These are phyloP conservation scores for Verticillium longisporum DNA, from an alignment of 2,329 filamentous ascomycete species.

Conservation along the genomic window DNA sequence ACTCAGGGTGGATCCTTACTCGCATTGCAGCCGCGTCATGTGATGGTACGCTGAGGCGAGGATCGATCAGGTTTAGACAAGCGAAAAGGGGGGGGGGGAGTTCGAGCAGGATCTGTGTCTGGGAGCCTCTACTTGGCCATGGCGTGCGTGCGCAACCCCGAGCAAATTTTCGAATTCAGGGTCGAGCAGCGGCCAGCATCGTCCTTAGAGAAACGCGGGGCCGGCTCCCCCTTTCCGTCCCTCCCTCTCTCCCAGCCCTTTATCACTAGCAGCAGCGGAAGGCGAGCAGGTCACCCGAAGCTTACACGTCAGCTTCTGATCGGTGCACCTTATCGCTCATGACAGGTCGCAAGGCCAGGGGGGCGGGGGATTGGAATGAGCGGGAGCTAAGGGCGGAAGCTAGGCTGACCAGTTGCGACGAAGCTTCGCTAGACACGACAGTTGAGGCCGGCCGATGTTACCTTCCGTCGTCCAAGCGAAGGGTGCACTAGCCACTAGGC, in stretches of 20 bases:
- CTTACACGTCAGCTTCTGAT: not conserved
- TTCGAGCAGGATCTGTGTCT: not conserved
- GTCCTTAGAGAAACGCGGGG: too few relatives aligned
- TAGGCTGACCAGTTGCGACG: not conserved
- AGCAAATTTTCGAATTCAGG: too few relatives aligned
- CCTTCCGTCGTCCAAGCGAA: not conserved
- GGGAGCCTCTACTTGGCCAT: not conserved
- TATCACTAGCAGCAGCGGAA: too few relatives aligned
- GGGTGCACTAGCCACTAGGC: not conserved
- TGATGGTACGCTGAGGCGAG: conserved; percentile 1
- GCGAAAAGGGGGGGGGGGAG: not conserved
- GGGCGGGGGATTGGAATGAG: not conserved
- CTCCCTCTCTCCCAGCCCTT: too few relatives aligned
- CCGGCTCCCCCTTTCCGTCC: too few relatives aligned
- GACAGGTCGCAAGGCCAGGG: not conserved
- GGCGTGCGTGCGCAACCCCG: too few relatives aligned
- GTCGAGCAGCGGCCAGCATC: too few relatives aligned
- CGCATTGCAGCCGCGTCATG: conserved; percentile 5
- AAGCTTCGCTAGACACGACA: not conserved
- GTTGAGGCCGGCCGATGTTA: not conserved
- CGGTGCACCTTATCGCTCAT: not conserved
- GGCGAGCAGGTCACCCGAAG: not conserved
- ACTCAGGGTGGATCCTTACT: not conserved
- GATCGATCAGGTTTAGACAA: not conserved
- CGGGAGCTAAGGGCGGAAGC: not conserved